Percentiles rank a stretch among this genome's conserved stretches.
These are phyloP conservation scores for Eucalyptus sideroxylon DNA, from an alignment of 345 rosid species.

Conservation along the genomic window DNA sequence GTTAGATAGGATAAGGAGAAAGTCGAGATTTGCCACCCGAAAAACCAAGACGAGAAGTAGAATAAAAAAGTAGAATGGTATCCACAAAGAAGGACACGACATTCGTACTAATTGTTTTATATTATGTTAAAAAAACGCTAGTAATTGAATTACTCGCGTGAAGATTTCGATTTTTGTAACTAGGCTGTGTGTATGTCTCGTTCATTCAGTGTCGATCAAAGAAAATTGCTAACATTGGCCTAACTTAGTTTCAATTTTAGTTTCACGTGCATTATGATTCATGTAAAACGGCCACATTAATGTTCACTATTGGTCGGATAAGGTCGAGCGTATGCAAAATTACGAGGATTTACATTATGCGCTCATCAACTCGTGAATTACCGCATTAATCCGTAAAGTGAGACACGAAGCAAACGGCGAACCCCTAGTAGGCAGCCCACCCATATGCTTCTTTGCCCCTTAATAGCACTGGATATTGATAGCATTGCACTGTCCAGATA, in stretches of 20 bases:
- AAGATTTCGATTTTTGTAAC: not conserved
- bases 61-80: not conserved
- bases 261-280: not conserved
- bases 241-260: not conserved
- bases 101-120: not conserved
- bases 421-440: not conserved
- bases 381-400: not conserved
- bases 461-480: not conserved
- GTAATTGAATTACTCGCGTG: not conserved
- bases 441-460: not conserved
- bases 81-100: not conserved
- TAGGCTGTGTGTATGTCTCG: not conserved
- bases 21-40: not conserved
- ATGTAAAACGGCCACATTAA: not conserved
- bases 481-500: not conserved
- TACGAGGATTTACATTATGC: not conserved
- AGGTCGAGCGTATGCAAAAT: not conserved
- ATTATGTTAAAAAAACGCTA: not conserved
- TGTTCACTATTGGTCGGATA: not conserved
- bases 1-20: not conserved
- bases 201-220: not conserved
- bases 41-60: not conserved
- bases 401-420: not conserved
- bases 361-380: not conserved
- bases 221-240: not conserved